Evolutionary conservation across 768 basidiomycete genomes (phyloP).

Genomic region (Phylloporus scabripes): DNA sequence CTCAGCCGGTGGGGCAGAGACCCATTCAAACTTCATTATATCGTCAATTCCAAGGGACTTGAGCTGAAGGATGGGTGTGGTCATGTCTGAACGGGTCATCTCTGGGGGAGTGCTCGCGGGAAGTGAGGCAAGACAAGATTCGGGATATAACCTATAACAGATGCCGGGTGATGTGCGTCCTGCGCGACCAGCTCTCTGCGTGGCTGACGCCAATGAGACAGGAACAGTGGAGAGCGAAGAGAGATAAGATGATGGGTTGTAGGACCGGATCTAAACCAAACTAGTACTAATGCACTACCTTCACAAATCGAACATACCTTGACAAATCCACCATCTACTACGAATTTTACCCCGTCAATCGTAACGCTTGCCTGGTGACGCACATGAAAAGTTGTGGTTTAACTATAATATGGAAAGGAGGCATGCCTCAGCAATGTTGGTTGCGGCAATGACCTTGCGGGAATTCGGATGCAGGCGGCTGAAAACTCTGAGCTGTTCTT

Average conservation of each 20-base stretch:
- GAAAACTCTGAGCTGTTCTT: conserved; percentile 87
- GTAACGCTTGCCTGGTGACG: conserved; percentile 80
- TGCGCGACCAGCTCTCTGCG: conserved; percentile 90
- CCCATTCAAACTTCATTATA: conserved; percentile 94
- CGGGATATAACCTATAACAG: conserved; percentile 87
- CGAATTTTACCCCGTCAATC: conserved; percentile 91
- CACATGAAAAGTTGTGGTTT: neutral
- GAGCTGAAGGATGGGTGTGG: conserved; percentile 86
- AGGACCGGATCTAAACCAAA: conserved; percentile 68
- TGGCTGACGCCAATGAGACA: conserved; percentile 82
- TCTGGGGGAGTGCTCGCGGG: conserved; percentile 77
- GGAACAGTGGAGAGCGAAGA: conserved; percentile 82
- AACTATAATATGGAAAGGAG: neutral
- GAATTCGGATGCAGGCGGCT: conserved; percentile 65
- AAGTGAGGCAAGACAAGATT: conserved; percentile 53
- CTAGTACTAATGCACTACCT: neutral
- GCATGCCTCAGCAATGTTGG: conserved; percentile 90
- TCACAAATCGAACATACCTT: conserved; percentile 51
- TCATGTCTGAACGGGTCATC: conserved; percentile 86
- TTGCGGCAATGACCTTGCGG: conserved; percentile 87
- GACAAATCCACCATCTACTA: conserved; percentile 92
- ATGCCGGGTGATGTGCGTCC: conserved; percentile 90
- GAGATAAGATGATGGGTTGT: conserved; percentile 80
- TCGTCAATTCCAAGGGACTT: conserved; percentile 95
- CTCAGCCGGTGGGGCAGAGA: conserved; percentile 82